Evolutionary conservation across 768 basidiomycete genomes (phyloP), one percentile per base, ranked within the genome.

Genomic region (Stropharia rugosoannulata): DNA sequence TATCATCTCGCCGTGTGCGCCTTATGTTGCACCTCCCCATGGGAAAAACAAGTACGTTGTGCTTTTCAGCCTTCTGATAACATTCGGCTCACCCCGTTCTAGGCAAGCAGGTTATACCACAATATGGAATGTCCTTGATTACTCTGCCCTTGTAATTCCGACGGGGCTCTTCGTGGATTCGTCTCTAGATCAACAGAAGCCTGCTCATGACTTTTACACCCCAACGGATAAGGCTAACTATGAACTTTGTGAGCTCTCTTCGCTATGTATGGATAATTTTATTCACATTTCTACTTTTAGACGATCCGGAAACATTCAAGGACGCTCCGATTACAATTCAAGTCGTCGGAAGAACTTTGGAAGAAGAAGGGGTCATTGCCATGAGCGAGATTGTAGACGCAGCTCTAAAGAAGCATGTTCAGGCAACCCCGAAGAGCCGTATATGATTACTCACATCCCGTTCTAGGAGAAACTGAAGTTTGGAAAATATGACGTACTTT

Each of bases 51-150:
- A 45, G 18, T 40, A 11, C 38, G 40, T 38, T 18, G 44, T 54
- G 36, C 22, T 25, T 22, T 46, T 13, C 25, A 19, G 19, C 4
- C 10, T 27, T 44, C 48, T 38, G 1, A 13, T 19, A 51, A 19
- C 15, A 16, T 15, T 11, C 16, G 42, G 2, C 42, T 51, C 15
- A 12, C 12, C 22, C 22, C 3, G 16, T 36, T 9, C n/a, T 37
- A 87, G 85, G 16, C 66, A 67, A 53, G 72, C 73, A 8, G 62
- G 69, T 43, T 90, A 87, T 61, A 89, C 89, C 0, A 73, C 70
- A n/a, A 70, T 85, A 38, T 87, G 83, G 81, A 92, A 87, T 61
- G 65, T 77, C 9, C 75, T 86, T n/a, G 90, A 92, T 63, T 90
- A 85, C 58, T 67, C 85, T 0, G 74, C 82, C 1, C 70, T 82